These are phyloP conservation scores for Pholiota adiposa DNA, from an alignment of 1,284 basidiomycete species.

Conservation along the genomic window DNA sequence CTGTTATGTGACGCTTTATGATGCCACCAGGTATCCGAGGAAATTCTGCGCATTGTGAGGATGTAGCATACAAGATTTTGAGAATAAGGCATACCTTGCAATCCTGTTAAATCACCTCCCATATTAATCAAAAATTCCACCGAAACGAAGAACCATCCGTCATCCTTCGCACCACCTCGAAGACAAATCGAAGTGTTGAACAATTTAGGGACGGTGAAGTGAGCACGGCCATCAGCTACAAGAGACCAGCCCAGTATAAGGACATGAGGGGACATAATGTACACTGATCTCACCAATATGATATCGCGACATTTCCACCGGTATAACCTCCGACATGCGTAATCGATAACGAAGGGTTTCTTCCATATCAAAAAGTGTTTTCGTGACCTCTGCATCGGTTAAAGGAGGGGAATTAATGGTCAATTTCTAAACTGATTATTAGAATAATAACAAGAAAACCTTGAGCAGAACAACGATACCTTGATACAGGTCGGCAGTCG, in stretches of 20 bases:
- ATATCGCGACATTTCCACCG: constrained; percentile 76
- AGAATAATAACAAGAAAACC: constrained; percentile 9
- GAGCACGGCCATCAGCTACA: constrained; percentile 75
- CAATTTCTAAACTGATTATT: constrained; percentile 52
- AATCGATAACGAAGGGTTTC: constrained; percentile 78
- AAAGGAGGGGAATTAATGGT: constrained; percentile 71
- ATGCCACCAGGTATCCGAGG: constrained; percentile 64
- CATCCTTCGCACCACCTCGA: constrained; percentile 63
- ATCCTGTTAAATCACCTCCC: constrained; percentile 70
- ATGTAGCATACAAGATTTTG: not conserved
- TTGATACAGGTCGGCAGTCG: constrained; percentile 80
- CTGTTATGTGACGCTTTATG: constrained; percentile 71
- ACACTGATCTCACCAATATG: constrained; percentile 56
- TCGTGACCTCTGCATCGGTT: constrained; percentile 65
- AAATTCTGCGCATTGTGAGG: constrained; percentile 53
- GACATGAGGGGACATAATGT: not conserved
- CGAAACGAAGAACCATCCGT: constrained; percentile 84
- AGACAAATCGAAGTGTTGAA: constrained; percentile 80
- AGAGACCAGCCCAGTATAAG: not conserved
- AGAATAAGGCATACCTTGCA: constrained; percentile 54
- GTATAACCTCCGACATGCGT: constrained; percentile 72
- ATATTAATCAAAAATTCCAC: constrained; percentile 80
- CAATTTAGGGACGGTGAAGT: constrained; percentile 73
- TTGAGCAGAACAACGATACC: constrained; percentile 42
- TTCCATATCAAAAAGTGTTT: constrained; percentile 75